Conservation (phyloP, 345 rosid genomes). For the Eutrema heterophyllum region DNA sequence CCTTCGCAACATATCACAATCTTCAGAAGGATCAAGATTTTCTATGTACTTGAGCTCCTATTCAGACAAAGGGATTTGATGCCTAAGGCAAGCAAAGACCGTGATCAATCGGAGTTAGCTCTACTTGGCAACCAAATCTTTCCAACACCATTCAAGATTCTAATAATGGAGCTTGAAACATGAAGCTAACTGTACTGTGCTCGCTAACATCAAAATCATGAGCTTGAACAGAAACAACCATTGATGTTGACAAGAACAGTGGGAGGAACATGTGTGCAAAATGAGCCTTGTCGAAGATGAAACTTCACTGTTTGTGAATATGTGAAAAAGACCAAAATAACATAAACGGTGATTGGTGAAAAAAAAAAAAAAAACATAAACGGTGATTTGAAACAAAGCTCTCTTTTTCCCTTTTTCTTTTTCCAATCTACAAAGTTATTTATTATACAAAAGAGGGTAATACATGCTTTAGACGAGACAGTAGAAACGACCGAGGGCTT, state of each 20-base stretch:
- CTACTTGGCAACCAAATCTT: not conserved
- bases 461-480: not conserved
- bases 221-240: conserved; percentile 36
- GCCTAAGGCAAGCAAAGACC: no score
- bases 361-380: not conserved
- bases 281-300: conserved; percentile 43
- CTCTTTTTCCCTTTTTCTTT: not conserved
- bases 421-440: conserved; percentile 15
- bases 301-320: not conserved
- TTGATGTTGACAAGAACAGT: conserved; percentile 45
- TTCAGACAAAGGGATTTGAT: no score
- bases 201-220: conserved; percentile 48
- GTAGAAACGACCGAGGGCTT: not conserved
- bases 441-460: conserved; percentile 8
- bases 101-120: no score
- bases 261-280: conserved; percentile 55
- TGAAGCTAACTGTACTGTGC: conserved; percentile 41
- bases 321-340: not conserved
- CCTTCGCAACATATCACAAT: not conserved
- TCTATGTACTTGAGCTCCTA: no score
- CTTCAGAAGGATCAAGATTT: no score
- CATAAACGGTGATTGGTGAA: not conserved
- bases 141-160: not conserved
- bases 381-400: not conserved
- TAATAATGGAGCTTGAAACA: not conserved